phyloP scores from a whole-genome alignment of 2,329 filamentous ascomycete genomes.

The Cladophialophora immunda region DNA sequence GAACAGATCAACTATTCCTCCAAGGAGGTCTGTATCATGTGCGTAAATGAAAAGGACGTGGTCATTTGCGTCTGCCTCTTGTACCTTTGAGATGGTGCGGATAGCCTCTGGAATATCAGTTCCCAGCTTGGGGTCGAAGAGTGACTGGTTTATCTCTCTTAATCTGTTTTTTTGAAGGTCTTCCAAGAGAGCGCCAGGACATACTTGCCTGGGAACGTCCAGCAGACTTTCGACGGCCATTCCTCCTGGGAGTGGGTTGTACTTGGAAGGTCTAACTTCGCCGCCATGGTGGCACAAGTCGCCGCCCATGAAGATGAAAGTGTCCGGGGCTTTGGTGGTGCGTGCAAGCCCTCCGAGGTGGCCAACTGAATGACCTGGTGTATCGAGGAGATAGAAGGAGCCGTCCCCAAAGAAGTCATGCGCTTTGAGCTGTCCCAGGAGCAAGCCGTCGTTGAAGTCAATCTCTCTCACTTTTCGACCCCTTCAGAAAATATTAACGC shows the following conservation, averaged over 20 bases:
- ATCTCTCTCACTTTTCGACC: conserved; percentile 41
- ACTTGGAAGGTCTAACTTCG: conserved; percentile 7
- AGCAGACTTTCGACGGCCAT: conserved; percentile 4
- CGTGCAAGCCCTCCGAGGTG: conserved; percentile 60
- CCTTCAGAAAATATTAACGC: conserved; percentile 44
- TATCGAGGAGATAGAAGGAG: conserved; percentile 52
- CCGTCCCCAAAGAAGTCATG: no score
- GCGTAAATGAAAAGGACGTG: conserved; percentile 32
- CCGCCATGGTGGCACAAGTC: conserved; percentile 46
- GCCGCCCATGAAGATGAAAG: conserved; percentile 52
- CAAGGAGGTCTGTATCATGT: conserved; percentile 37
- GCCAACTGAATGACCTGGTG: conserved; percentile 58
- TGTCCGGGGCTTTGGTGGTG: conserved; percentile 43
- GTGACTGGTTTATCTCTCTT: neutral
- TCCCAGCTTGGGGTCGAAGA: neutral
- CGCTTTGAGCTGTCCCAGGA: conserved; percentile 49
- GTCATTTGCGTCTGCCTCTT: conserved; percentile 1
- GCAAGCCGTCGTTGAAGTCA: conserved; percentile 42
- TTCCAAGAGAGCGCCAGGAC: conserved; percentile 40
- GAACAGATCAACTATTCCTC: conserved; percentile 41
- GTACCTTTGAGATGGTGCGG: neutral
- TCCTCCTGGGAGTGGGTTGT: neutral
- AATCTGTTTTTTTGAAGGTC: neutral
- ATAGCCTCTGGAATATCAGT: conserved; percentile 1
- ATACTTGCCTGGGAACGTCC: conserved; percentile 20